Percentiles rank a stretch among this genome's conserved stretches.
phyloP scores from a whole-genome alignment of 1,284 basidiomycete genomes.

The Phaffia rhodozyma region DNA sequence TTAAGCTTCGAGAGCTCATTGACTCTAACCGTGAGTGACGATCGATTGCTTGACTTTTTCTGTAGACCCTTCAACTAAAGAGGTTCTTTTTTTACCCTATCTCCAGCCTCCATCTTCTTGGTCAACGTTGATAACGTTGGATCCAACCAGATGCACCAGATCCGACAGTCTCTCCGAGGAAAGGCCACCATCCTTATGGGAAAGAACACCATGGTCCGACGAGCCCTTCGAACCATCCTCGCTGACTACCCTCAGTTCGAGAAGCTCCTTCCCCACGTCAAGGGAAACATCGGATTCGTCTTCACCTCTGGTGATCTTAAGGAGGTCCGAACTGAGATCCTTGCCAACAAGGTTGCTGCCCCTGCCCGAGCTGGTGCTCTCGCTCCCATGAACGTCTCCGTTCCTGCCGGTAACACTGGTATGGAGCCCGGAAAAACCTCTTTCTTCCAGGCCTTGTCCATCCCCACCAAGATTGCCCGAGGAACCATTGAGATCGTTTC shows the following conservation, averaged over 20 bases:
- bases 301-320: conserved; percentile 90
- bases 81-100: conserved; percentile 1
- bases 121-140: conserved; percentile 99
- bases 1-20: conserved; percentile 86
- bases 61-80: not conserved
- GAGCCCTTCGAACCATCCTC: conserved; percentile 84
- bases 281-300: conserved; percentile 98
- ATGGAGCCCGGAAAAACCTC: conserved; percentile 99
- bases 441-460: conserved; percentile 99
- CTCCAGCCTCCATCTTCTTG: conserved; percentile 84
- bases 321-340: conserved; percentile 82
- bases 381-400: conserved; percentile 81
- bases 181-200: conserved; percentile 98
- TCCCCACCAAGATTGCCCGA: conserved; percentile 99
- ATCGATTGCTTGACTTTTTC: not conserved
- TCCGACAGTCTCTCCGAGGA: conserved; percentile 90
- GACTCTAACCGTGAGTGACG: conserved; percentile 68
- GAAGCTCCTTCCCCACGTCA: conserved; percentile 87
- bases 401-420: conserved; percentile 94
- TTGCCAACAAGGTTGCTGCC: conserved; percentile 94
- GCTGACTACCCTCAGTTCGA: conserved; percentile 87
- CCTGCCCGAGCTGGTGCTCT: conserved; percentile 96
- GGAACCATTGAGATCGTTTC: conserved; percentile 99
- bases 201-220: conserved; percentile 99
- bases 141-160: conserved; percentile 99